A percentile compares a stretch with the other conserved stretches of the same genome.
Evolutionary conservation across 2,329 filamentous ascomycete genomes (phyloP).

Genomic region (Botrytis byssoidea): DNA sequence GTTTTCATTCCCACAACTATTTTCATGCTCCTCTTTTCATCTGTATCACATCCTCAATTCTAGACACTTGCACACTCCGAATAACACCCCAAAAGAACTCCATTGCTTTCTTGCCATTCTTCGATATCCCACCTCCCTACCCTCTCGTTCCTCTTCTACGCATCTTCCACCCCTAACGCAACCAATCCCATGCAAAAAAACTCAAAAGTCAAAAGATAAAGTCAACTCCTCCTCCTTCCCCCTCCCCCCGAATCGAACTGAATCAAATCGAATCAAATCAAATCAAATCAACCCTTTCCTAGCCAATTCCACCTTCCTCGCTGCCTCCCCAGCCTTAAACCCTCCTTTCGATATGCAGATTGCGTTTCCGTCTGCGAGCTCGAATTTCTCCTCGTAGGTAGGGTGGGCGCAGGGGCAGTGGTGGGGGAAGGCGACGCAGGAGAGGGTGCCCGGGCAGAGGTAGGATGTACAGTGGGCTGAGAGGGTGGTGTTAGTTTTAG

Average conservation of each 20-base stretch:
- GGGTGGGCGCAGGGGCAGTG: conserved; percentile 93
- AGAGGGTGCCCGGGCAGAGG: conserved; percentile 89
- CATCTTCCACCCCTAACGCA: not conserved
- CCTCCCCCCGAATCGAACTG: too few species aligned
- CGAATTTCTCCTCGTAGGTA: conserved; percentile 73
- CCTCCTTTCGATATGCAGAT: conserved; percentile 75
- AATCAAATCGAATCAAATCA: not conserved
- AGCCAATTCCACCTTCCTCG: conserved; percentile 74
- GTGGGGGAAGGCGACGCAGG: conserved; percentile 94
- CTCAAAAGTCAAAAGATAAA: not conserved
- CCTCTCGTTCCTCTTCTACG: not conserved
- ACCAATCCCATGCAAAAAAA: not conserved
- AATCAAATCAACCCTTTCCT: conserved; percentile 70
- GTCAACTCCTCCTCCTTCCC: not conserved
- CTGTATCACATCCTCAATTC: not conserved
- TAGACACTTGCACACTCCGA: not conserved
- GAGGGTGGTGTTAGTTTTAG: not conserved
- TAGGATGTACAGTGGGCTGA: conserved; percentile 87
- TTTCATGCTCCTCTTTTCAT: not conserved
- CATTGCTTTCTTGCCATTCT: not conserved
- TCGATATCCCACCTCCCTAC: not conserved
- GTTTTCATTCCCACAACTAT: not conserved
- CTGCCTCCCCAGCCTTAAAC: conserved; percentile 68
- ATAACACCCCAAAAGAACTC: not conserved
- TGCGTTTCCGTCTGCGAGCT: conserved; percentile 67